Evolutionary conservation across 768 basidiomycete genomes (phyloP), one percentile per base, ranked within the genome.

Genomic region (Amyloporia xantha): DNA sequence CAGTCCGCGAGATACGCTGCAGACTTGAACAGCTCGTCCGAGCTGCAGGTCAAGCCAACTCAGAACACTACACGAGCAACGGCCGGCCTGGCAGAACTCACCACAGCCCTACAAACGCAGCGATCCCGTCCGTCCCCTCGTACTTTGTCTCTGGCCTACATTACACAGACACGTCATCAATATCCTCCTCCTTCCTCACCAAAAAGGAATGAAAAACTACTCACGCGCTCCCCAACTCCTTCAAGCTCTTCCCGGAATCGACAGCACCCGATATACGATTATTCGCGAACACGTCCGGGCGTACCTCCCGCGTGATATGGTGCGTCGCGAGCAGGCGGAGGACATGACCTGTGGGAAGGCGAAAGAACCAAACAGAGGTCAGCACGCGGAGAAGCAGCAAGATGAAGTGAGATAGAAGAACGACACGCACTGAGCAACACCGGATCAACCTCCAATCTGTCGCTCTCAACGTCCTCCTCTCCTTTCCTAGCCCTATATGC

Each of bases 271-370:
- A 82, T 48, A 87, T 72, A 30, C 86, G 76, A 57, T 84, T 91
- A 45, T 78, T 72, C 6, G 84, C 72, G 56, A 91, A 91, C 4
- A 82, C 78, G 57, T 89, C 76, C 3, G 86, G 86, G 9, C 74
- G 70, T 2, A 78, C 70, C 63, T 91, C 89, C 36, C 74, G 72
- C 26, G 86, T 70, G 45, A 90, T 76, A 61, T 90, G 86, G 59
- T 88, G 85, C 0, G 87, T 86, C 10, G 86, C 86, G 39, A 91
- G 74, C 20, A 89, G 71, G 38, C 88, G 82, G 35, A 91, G 74
- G 27, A 78, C 74, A 58, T 89, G 88, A 3, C 80, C 86, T 88
- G 25, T 9, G 12, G 12, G 4, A 13, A 4, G 40, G n/a, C 19
- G 20, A 4, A 49, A 38, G 11, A 13, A 30, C 3, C n/a, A 25